Base-by-base conservation (phyloP, 129 eudicot genomes). In the Pittosporum tobira region DNA sequence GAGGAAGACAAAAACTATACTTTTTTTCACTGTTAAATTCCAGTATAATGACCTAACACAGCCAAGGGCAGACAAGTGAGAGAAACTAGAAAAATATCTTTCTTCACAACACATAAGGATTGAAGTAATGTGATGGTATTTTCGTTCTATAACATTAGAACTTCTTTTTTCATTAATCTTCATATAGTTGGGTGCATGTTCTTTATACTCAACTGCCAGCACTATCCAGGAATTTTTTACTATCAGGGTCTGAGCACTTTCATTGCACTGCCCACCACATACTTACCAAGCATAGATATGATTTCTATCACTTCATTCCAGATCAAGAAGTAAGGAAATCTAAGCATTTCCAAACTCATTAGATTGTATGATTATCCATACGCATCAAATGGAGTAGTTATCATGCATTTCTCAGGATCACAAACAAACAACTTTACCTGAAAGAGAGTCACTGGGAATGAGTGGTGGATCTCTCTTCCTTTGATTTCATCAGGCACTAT, bases 401-500 rank as follows among this genome's bases (percentile, higher is more conserved):
- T 53, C 40, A 28, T 1, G 29, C 57, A 6, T 8, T 36, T 53
- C 28, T 54, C 37, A 52, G 42, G 22, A 53, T 53, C 20, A 53
- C 15, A 59, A 55, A 64, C 20, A 27, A 49, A 34, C 5, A 65
- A 64, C 24, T 47, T 56, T 63, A 91, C 99, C 85, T 78, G 87
- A 62, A 91, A 91, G 42, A 91, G 94, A 48, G 96, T 86, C 94
- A 91, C 79, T 1, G 99, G 99, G 56, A 91, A 91, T 0, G 99
- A 83, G 73, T 91, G 99, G 63, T 91, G 99, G 54, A 91, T 78
- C 67, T 86, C 96, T 74, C 96, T 69, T 74, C 99, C 99, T 81
- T 91, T 91, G 47, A 91, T 81, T 66, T 78, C 96, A 77, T 91
- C 96, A 0, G 99, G 99, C 51, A 91, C 99, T 54, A 91, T 87